Base-by-base conservation (phyloP, 768 basidiomycete species). In the Cyclocybe cylindracea region DNA sequence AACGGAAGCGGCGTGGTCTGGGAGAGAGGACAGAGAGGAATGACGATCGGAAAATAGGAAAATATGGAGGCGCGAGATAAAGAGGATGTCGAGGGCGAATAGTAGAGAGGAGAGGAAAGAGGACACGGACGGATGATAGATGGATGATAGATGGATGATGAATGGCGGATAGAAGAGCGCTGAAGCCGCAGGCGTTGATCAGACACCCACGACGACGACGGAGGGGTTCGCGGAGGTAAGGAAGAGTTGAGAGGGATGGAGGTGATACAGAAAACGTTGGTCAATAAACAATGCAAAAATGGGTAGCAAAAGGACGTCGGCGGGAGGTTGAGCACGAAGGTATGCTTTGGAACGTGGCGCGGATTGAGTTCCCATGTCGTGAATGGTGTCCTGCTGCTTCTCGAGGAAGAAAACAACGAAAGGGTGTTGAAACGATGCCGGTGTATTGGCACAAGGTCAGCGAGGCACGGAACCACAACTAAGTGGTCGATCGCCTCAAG, bases 401-500 rank as follows among this genome's bases (percentile, higher is more conserved):
- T 65, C 58, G 69, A 65, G 60, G 60, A 48, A 42, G 58, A 55
- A 51, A 56, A 57, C 51, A 59, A 59, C 63, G 60, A 56, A 59
- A 24, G 24, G 24, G 24, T 5, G 64, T 69, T 63, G 56, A 58
- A 68, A 71, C 70, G 79, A 79, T 66, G 83, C 86, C 86, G 66
- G 76, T 86, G 89, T 88, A 65, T 90, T 71, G 87, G 87, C 85
- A 75, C 58, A 59, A 52, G 24, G 24, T 73, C 77, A 76, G 77
- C 83, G 84, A 86, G 80, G 79, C 78, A 84, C 85, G 83, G 75
- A 83, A 86, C 87, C 86, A 80, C 88, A 89, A 62, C 68, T 51
- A 89, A 89, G 87, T 81, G 87, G 85, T 87, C 86, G 85, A 3
- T 86, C 85, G 79, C 80, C 79, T 82, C 82, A 68, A 83, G 80